Evolutionary conservation across 1,139 yeast genomes (phyloP).

Genomic region (Geotrichum histeridarum): DNA sequence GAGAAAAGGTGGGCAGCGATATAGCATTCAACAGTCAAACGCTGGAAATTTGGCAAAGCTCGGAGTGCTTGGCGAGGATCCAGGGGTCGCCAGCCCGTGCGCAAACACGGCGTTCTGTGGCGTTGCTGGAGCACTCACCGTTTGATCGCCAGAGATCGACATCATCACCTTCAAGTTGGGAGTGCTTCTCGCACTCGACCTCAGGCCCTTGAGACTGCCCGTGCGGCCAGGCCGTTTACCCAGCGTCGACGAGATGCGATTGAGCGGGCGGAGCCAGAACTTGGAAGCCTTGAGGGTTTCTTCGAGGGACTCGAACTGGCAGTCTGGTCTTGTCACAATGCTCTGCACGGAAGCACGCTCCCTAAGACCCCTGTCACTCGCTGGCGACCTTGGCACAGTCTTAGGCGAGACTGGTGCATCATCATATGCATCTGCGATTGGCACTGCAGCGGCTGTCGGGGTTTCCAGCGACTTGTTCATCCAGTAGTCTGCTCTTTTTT

Average conservation of each 20-base stretch:
- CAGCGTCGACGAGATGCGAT: neutral
- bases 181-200: neutral
- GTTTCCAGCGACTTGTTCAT: neutral
- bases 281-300: slow-evolving; percentile 5
- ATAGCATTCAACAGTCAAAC: too few species aligned
- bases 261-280: slow-evolving; percentile 6
- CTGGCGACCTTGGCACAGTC: too few species aligned
- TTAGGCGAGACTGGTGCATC: too few species aligned
- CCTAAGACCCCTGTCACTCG: too few species aligned
- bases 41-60: too few species aligned
- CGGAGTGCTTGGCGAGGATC: neutral
- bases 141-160: neutral
- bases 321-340: slow-evolving; percentile 2
- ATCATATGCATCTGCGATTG: neutral
- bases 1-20: too few species aligned
- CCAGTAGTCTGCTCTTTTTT: slow-evolving; percentile 2
- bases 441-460: neutral
- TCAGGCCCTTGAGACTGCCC: neutral
- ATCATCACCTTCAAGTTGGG: neutral
- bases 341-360: neutral
- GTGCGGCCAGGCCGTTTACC: too few species aligned
- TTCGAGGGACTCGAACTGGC: slow-evolving; percentile 2
- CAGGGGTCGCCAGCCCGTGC: neutral
- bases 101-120: neutral
- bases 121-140: neutral